Percentiles rank a stretch among this genome's conserved stretches.
These are phyloP conservation scores for Botryotinia narcissicola DNA, from an alignment of 2,329 filamentous ascomycete genomes.

Conservation along the genomic window DNA sequence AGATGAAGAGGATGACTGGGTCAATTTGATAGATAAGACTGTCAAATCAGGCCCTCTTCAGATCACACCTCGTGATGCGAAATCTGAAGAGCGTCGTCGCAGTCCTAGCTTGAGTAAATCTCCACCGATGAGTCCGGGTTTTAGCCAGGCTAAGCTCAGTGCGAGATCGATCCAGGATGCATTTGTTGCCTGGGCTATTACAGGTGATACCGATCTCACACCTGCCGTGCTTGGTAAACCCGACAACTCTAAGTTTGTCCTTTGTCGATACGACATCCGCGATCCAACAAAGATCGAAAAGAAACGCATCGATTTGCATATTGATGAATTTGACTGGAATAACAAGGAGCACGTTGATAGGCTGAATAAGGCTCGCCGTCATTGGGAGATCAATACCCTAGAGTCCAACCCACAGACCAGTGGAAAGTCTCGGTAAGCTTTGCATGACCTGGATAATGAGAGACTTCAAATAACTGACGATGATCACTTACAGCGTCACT, in stretches of 20 bases:
- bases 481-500: not conserved
- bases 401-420: slow-evolving; percentile 1
- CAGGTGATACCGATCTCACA: not conserved
- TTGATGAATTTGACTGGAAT: not conserved
- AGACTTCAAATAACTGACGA: not conserved
- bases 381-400: not conserved
- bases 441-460: rapidly evolving
- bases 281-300: not conserved
- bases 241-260: not conserved
- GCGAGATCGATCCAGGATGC: not conserved
- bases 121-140: not conserved
- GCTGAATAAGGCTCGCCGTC: not conserved
- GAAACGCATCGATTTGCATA: not conserved
- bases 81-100: not conserved
- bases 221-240: not conserved
- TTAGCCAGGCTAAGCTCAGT: not conserved
- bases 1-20: not conserved
- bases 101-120: not conserved
- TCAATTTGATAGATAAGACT: not conserved
- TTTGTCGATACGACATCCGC: not conserved
- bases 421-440: not conserved
- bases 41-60: not conserved
- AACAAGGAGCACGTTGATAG: not conserved
- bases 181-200: not conserved
- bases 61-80: not conserved